Conservation (phyloP, 208 protist species). For the Wallacemonas rigidus region DNA sequence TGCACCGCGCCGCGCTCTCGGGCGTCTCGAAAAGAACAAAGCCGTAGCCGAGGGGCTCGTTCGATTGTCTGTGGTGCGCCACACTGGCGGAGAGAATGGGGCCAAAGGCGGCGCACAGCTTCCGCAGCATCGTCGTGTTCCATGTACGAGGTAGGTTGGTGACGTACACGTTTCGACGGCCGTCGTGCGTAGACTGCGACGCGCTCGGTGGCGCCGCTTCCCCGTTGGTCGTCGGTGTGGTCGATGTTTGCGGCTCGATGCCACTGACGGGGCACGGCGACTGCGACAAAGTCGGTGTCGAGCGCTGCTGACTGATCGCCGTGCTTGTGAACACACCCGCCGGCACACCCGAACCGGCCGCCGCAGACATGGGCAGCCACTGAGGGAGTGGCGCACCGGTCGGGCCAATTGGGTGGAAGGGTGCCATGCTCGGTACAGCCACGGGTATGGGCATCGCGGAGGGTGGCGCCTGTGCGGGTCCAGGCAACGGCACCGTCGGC, state of each 20-base stretch:
- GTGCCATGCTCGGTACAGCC: background rate
- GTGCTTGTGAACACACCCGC: too few relatives aligned
- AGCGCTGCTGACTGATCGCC: background rate
- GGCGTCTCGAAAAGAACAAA: constrained; percentile 68
- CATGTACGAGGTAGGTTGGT: constrained; percentile 59
- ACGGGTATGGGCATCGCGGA: background rate
- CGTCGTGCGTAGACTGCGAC: constrained; percentile 11
- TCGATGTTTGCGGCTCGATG: background rate
- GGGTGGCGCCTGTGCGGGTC: background rate
- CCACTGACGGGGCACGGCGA: background rate
- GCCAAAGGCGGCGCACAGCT: constrained; percentile 50
- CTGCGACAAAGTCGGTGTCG: background rate
- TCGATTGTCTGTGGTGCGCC: constrained; percentile 46
- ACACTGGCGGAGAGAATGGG: constrained; percentile 64
- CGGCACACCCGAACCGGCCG: too few relatives aligned
- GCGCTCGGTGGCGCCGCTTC: background rate
- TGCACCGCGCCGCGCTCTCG: constrained; percentile 43
- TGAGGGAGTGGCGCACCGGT: background rate
- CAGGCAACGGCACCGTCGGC: background rate
- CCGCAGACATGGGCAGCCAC: background rate
- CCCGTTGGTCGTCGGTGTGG: background rate
- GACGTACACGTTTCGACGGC: constrained; percentile 57
- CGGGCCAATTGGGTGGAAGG: background rate
- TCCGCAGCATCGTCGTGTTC: constrained; percentile 63
- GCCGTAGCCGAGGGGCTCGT: constrained; percentile 59